Conservation (phyloP, 139 green algal genomes). For the Coelastrella sp. region DNA sequence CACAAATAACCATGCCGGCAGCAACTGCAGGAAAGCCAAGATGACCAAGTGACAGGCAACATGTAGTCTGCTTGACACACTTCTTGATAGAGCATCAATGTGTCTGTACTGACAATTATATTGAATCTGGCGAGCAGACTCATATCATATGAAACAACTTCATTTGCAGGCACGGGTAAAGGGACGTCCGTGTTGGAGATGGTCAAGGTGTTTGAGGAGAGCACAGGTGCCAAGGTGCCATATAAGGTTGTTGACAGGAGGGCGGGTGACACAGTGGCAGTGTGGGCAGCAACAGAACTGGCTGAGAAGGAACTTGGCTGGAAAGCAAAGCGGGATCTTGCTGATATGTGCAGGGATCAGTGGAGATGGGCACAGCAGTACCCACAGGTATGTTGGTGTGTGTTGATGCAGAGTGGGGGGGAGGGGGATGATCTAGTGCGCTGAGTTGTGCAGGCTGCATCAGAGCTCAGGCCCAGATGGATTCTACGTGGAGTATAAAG, state of each 20-base stretch:
- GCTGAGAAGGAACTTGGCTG: slow-evolving; percentile 92
- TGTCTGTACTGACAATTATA: too few species aligned
- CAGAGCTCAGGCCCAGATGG: too few species aligned
- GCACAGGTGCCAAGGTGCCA: slow-evolving; percentile 68
- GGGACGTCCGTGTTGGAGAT: slow-evolving; percentile 97
- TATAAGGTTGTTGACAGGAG: slow-evolving; percentile 77
- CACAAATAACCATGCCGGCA: too few species aligned
- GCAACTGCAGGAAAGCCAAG: too few species aligned
- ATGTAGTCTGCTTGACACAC: too few species aligned
- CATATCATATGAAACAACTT: background rate
- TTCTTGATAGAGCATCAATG: too few species aligned
- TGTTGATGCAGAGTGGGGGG: too few species aligned
- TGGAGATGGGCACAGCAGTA: slow-evolving; percentile 94
- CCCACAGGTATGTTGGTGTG: slow-evolving; percentile 76
- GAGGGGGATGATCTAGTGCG: too few species aligned
- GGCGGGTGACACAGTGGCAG: slow-evolving; percentile 84
- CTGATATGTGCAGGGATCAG: slow-evolving; percentile 96
- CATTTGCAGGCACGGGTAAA: slow-evolving; percentile 57
- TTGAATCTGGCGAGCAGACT: too few species aligned
- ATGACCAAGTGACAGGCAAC: too few species aligned
- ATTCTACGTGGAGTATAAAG: too few species aligned
- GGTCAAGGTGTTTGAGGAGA: slow-evolving; percentile 93
- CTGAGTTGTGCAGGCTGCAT: too few species aligned
- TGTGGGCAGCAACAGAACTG: slow-evolving; percentile 90
- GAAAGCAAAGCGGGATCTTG: slow-evolving; percentile 86